Evolutionary conservation across 345 rosid species (phyloP), one percentile per base, ranked within the genome.

Genomic region (Excoecaria cochinchinensis): DNA sequence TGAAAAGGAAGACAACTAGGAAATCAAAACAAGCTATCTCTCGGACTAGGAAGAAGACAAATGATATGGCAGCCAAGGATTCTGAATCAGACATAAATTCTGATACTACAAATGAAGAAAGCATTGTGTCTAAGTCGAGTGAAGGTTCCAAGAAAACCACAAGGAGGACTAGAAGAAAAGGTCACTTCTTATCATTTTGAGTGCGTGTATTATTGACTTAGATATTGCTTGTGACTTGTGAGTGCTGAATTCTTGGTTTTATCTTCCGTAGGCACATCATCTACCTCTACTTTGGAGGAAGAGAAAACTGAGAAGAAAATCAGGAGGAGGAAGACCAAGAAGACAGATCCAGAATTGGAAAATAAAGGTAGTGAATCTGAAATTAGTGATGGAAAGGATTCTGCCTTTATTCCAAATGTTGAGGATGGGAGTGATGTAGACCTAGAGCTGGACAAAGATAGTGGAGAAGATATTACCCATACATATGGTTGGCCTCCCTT

Each of bases 401-500:
- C 82, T 15, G 50, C 74, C 38, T 71, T 77, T 50, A 69, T 66
- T 74, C 77, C 76, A 36, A 84, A 52, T 77, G 50, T 73, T 60
- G 92, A 84, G 81, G 82, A 83, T 4, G 93, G 85, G 83, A 88
- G 86, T 70, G 89, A 87, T 52, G 83, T 80, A 58, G 97, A 92
- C 64, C 83, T 86, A 56, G 95, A 89, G 59, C 71, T 92, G 78
- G 86, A 65, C 38, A 88, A 80, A 75, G 84, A 86, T 48, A 90
- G 80, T 19, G 84, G 87, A 78, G 93, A 90, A 64, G 97, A 91
- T 76, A 84, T 92, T 71, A 89, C 90, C 78, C 82, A 71, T 56
- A 85, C 95, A 0, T 91, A 91, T 72, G 95, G 95, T 55, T 94
- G 94, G 97, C 98, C 98, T 79, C 94, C 97, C 25, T 94, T 94